Percentiles rank a stretch among this genome's conserved stretches.
Conservation (phyloP, 75 land plant species). For the Cryptomeria japonica region DNA sequence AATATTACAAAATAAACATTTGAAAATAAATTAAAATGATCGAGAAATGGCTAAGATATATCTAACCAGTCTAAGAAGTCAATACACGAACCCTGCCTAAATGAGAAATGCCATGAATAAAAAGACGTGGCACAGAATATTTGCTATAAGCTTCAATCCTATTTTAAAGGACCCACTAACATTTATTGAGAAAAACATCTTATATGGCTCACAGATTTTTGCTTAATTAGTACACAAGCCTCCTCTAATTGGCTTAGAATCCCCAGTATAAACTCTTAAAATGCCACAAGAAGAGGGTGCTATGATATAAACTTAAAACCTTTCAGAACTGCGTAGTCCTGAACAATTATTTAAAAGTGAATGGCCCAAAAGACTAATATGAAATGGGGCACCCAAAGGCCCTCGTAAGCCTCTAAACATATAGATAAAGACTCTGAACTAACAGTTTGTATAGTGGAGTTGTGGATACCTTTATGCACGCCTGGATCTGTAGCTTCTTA, state of each 20-base stretch:
- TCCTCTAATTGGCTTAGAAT: background rate
- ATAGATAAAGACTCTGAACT: background rate
- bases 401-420: background rate
- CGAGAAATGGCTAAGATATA: no score
- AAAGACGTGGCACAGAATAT: background rate
- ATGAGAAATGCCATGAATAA: background rate
- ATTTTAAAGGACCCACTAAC: background rate
- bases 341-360: background rate
- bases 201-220: background rate
- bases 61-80: no score
- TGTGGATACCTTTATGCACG: background rate
- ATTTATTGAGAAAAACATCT: background rate
- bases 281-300: background rate
- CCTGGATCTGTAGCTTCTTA: constrained; percentile 1
- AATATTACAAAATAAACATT: no score
- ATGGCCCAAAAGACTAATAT: background rate
- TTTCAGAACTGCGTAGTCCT: background rate
- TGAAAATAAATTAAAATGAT: no score
- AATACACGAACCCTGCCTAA: no score
- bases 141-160: background rate
- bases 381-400: background rate
- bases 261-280: no score
- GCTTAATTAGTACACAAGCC: background rate
- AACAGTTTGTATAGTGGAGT: background rate
- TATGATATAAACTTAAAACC: background rate